Conservation (phyloP, 768 basidiomycete species). For the Psilocybe subaeruginosa region DNA sequence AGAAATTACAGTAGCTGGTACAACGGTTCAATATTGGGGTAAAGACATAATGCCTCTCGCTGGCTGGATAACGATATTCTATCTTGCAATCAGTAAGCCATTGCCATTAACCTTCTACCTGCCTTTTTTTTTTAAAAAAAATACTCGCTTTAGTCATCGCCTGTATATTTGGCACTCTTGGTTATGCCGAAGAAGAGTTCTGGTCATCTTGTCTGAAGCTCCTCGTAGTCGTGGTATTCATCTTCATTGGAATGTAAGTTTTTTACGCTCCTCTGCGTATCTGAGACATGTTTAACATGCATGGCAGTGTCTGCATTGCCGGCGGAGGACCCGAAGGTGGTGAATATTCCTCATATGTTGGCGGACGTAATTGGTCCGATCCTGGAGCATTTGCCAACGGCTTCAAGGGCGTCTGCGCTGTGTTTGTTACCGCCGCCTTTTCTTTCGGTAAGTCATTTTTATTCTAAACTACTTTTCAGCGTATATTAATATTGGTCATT, state of each 20-base stretch:
- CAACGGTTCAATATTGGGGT: conserved; percentile 48
- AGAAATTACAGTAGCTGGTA: conserved; percentile 48
- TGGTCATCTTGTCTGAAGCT: conserved; percentile 55
- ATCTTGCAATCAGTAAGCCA: conserved; percentile 38
- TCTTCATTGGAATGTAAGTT: conserved; percentile 47
- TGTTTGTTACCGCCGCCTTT: conserved; percentile 51
- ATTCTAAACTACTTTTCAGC: neutral
- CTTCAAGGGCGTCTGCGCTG: conserved; percentile 48
- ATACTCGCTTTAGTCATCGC: conserved; percentile 32
- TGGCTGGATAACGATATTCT: conserved; percentile 50
- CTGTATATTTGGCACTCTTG: conserved; percentile 46
- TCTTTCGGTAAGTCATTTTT: conserved; percentile 34
- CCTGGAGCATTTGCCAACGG: conserved; percentile 48
- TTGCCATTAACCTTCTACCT: neutral
- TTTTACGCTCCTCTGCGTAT: neutral
- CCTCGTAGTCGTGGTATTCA: conserved; percentile 46
- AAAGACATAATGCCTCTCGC: conserved; percentile 38
- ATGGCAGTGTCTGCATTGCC: conserved; percentile 38
- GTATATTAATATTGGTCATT: neutral
- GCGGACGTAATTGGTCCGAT: conserved; percentile 39
- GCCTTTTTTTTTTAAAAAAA: neutral
- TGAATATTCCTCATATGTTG: conserved; percentile 37
- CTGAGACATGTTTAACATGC: neutral
- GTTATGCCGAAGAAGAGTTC: conserved; percentile 52
- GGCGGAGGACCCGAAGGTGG: conserved; percentile 44